Conservation (phyloP, 441 rosid species). For the Arabidopsis lyrata region DNA sequence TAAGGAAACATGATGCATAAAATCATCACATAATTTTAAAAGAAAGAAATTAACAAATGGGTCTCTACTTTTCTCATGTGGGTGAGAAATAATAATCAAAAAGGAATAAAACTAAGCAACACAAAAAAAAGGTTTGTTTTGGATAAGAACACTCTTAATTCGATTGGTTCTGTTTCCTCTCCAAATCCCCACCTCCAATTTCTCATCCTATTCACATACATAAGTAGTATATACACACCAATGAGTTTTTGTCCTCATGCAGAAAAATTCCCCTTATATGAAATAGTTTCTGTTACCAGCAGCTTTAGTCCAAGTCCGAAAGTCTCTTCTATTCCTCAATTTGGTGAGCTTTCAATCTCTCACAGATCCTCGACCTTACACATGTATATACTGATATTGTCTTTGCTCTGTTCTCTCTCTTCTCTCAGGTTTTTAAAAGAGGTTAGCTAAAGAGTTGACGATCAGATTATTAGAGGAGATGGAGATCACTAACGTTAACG, state of each 20-base stretch:
- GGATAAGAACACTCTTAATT: constrained; percentile 32
- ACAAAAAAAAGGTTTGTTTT: constrained; percentile 18
- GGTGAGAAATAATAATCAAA: neutral
- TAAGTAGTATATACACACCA: neutral
- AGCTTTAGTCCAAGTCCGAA: neutral
- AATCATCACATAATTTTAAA: neutral
- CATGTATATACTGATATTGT: neutral
- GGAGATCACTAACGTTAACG: constrained; percentile 93
- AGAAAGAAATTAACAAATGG: neutral
- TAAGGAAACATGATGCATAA: neutral
- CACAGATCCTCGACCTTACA: constrained; percentile 6
- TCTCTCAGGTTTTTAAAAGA: neutral
- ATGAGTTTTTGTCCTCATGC: constrained; percentile 12
- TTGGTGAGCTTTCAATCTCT: constrained; percentile 24
- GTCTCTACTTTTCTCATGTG: neutral
- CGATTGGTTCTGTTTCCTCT: constrained; percentile 33
- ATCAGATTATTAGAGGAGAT: constrained; percentile 45
- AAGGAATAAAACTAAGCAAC: neutral
- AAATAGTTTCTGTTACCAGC: constrained; percentile 14
- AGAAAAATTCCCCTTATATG: neutral
- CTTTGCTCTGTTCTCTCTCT: constrained; percentile 1
- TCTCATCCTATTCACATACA: constrained; percentile 44
- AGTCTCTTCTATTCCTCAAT: constrained; percentile 17
- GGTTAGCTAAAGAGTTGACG: neutral
- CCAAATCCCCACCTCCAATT: constrained; percentile 52